Conservation (phyloP, 257 asterid species). For the Solanum appendiculatum region DNA sequence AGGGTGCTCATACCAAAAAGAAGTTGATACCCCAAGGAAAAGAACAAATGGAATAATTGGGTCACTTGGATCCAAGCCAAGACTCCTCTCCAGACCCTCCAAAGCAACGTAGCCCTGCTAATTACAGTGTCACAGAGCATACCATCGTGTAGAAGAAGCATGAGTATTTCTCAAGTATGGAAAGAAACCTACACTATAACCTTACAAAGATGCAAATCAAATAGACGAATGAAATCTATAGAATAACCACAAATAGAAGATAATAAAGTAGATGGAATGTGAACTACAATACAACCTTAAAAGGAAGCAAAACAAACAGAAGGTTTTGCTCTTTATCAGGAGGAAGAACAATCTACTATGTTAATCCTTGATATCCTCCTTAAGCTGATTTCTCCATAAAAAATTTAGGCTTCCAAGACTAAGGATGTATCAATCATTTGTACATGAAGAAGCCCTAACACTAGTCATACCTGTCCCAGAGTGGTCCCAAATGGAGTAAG, state of each 20-base stretch:
- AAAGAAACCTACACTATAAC: background rate
- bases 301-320: background rate
- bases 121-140: background rate
- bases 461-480: slow-evolving; percentile 45
- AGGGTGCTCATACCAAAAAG: slow-evolving; percentile 58
- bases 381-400: background rate
- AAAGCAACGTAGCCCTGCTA: slow-evolving; percentile 49
- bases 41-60: slow-evolving; percentile 61
- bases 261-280: background rate
- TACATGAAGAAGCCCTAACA: background rate
- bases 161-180: background rate
- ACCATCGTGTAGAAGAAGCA: background rate
- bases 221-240: background rate
- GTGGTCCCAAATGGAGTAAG: slow-evolving; percentile 45
- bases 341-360: background rate
- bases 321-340: background rate
- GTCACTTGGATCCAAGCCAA: slow-evolving; percentile 79
- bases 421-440: background rate
- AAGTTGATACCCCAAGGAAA: slow-evolving; percentile 59
- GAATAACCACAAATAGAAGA: background rate
- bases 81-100: slow-evolving; percentile 50
- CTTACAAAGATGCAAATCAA: background rate
- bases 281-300: background rate
- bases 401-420: background rate
- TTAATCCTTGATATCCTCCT: background rate